These are phyloP conservation scores for Moringa oleifera DNA, from an alignment of 345 rosid species.

Conservation along the genomic window DNA sequence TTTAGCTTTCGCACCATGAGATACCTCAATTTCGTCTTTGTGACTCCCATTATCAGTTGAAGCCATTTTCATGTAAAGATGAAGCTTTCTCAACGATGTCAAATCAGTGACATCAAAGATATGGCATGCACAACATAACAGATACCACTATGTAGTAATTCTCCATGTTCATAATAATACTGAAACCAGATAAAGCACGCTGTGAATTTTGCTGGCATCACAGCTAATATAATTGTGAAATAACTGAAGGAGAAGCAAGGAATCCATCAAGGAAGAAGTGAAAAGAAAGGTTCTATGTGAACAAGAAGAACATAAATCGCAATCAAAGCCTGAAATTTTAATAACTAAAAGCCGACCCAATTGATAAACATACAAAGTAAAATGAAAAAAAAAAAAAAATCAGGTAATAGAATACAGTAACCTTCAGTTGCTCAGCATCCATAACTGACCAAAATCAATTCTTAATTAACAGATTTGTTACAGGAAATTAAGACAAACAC, in stretches of 20 bases:
- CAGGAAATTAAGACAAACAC: neutral
- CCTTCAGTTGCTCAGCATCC: neutral
- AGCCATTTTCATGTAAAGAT: conserved; percentile 30
- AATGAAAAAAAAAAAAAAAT: no score
- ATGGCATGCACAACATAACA: neutral
- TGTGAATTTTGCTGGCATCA: neutral
- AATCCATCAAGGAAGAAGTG: neutral
- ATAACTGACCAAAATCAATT: neutral
- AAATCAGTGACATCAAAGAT: neutral
- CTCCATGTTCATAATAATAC: neutral
- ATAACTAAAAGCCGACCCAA: neutral
- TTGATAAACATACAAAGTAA: neutral
- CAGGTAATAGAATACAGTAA: neutral
- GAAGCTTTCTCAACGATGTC: neutral
- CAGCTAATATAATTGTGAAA: neutral
- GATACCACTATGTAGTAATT: neutral
- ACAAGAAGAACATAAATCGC: neutral
- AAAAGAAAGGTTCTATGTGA: no score
- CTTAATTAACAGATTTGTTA: neutral
- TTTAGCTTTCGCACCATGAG: conserved; percentile 20
- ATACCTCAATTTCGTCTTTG: conserved; percentile 41
- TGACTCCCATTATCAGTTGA: conserved; percentile 31
- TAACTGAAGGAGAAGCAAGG: neutral
- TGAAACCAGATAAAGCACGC: neutral
- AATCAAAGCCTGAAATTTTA: neutral